Percentiles rank a stretch among this genome's conserved stretches.
These are phyloP conservation scores for Ceratocystis papillata DNA, from an alignment of 2,329 filamentous ascomycete genomes.

Conservation along the genomic window DNA sequence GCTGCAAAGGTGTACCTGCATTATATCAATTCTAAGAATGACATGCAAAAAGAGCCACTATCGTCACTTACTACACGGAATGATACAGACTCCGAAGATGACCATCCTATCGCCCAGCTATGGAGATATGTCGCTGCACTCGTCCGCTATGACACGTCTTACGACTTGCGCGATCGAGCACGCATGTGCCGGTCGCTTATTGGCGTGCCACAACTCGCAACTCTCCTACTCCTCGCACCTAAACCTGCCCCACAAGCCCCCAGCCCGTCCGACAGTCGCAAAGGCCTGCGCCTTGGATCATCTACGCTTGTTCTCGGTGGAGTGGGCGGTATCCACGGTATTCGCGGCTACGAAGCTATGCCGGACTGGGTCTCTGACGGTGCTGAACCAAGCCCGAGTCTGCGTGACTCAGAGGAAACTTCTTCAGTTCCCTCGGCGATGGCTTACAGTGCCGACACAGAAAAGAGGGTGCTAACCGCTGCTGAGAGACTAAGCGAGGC, in stretches of 20 bases:
- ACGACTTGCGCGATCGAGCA: conserved; percentile 84
- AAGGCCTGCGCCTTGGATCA: conserved; percentile 68
- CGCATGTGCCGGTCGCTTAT: conserved; percentile 81
- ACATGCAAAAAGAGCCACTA: conserved; percentile 32
- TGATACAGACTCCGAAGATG: conserved; percentile 35
- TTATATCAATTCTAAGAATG: conserved; percentile 57
- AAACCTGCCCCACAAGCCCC: conserved; percentile 88
- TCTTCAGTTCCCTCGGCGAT: conserved; percentile 29
- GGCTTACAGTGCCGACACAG: conserved; percentile 32
- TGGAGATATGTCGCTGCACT: conserved; percentile 80
- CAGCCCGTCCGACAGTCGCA: conserved; percentile 75
- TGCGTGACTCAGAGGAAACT: conserved; percentile 51
- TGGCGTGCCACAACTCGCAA: conserved; percentile 73
- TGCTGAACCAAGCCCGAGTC: conserved; percentile 61
- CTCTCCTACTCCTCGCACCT: conserved; percentile 78
- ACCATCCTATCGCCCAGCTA: conserved; percentile 61
- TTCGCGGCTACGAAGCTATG: conserved; percentile 67
- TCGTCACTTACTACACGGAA: conserved; percentile 30
- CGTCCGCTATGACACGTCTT: conserved; percentile 85
- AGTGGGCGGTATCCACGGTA: conserved; percentile 59
- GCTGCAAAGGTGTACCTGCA: conserved; percentile 96
- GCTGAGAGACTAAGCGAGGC: conserved; percentile 54
- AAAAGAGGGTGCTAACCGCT: conserved; percentile 42
- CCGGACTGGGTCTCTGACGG: conserved; percentile 78
- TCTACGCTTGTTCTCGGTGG: conserved; percentile 75